A percentile compares a stretch with the other conserved stretches of the same genome.
Conservation (phyloP, 2,329 filamentous ascomycete species). For the Huntiella bhutanensis region DNA sequence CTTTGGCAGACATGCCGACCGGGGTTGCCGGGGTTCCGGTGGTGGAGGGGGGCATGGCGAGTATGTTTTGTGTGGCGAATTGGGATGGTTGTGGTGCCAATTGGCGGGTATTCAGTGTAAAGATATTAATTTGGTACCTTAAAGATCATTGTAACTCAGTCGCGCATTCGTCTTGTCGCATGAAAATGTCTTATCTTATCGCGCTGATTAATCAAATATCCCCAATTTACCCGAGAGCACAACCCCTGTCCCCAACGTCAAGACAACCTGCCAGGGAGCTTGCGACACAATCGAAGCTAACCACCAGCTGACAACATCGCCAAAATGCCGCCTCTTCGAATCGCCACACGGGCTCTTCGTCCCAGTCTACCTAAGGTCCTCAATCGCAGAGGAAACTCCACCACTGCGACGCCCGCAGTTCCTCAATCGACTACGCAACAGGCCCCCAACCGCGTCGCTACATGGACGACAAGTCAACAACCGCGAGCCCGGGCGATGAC, state of each 20-base stretch:
- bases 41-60: slow-evolving; percentile 29
- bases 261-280: too few species aligned
- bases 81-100: neutral
- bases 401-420: too few species aligned
- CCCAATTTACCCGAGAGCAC: too few species aligned
- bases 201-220: too few species aligned
- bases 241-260: too few species aligned
- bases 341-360: slow-evolving; percentile 7
- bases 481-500: slow-evolving; percentile 70
- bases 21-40: slow-evolving; percentile 22
- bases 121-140: neutral
- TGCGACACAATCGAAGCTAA: neutral
- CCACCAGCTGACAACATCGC: neutral
- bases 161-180: neutral
- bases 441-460: slow-evolving; percentile 62
- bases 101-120: neutral
- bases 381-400: neutral
- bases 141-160: too few species aligned
- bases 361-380: neutral
- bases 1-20: slow-evolving; percentile 58
- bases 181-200: too few species aligned
- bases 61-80: neutral
- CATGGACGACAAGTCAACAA: slow-evolving; percentile 78
- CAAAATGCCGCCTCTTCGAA: neutral
- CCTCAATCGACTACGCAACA: slow-evolving; percentile 30